phyloP scores from a whole-genome alignment of 352 stramenopile species.

The Globisporangium cederbergense region DNA sequence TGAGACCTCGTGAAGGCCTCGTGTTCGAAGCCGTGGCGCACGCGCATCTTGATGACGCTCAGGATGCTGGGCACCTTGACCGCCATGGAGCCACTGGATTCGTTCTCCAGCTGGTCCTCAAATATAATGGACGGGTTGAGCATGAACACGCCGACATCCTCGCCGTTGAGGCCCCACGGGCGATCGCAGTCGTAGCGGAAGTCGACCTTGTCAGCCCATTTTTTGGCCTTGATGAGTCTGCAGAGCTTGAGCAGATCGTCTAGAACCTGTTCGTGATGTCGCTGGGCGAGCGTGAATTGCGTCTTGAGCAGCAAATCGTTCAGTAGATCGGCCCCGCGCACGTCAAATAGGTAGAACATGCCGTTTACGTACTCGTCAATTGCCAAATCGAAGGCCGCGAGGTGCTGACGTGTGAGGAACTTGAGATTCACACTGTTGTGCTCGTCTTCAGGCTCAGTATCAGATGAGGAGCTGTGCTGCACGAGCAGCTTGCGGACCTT shows the following conservation, averaged over 20 bases:
- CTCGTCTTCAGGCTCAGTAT: no score
- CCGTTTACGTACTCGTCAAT: constrained; percentile 71
- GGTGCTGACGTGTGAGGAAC: constrained; percentile 53
- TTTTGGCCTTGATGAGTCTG: constrained; percentile 50
- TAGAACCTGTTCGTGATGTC: constrained; percentile 46
- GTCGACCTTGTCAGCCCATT: constrained; percentile 75
- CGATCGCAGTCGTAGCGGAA: constrained; percentile 62
- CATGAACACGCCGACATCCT: constrained; percentile 48
- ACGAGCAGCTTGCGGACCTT: constrained; percentile 33
- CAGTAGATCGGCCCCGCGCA: constrained; percentile 55
- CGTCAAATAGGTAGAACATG: constrained; percentile 51
- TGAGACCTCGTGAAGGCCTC: constrained; percentile 52
- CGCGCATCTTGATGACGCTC: constrained; percentile 59
- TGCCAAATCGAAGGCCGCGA: constrained; percentile 41
- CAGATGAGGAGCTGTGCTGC: not conserved
- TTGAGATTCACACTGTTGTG: not conserved
- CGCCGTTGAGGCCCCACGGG: constrained; percentile 57
- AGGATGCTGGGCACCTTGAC: constrained; percentile 48
- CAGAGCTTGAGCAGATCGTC: constrained; percentile 51
- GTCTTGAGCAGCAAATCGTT: constrained; percentile 44
- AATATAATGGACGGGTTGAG: constrained; percentile 47
- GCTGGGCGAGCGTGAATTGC: constrained; percentile 53
- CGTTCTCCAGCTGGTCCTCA: constrained; percentile 31
- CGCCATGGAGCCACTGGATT: constrained; percentile 16
- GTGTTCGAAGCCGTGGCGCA: constrained; percentile 57